Conservation (phyloP, 225 moss, liverwort and hornwort genomes). For the Anthoceros angustus region DNA sequence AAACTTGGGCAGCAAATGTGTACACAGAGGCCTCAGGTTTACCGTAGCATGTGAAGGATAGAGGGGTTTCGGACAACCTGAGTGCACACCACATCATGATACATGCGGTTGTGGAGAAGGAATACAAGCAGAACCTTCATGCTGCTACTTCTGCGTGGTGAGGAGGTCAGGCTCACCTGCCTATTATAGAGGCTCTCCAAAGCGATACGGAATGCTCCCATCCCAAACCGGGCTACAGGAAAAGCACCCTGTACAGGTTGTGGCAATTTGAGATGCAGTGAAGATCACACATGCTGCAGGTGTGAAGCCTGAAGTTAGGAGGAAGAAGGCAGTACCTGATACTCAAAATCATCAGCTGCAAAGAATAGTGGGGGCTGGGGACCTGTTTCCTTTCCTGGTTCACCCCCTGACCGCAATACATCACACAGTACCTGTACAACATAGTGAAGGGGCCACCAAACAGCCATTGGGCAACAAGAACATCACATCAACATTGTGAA, state of each 20-base stretch:
- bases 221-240: slow-evolving; percentile 57
- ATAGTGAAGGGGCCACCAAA: neutral
- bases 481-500: neutral
- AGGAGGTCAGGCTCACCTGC: slow-evolving; percentile 2
- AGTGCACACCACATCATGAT: neutral
- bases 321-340: slow-evolving; percentile 3
- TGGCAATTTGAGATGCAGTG: neutral
- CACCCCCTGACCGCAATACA: slow-evolving; percentile 55
- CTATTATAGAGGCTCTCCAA: slow-evolving; percentile 54
- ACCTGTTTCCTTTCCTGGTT: slow-evolving; percentile 30
- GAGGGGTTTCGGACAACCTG: slow-evolving; percentile 27
- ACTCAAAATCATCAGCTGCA: slow-evolving; percentile 67
- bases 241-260: slow-evolving; percentile 24
- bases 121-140: neutral
- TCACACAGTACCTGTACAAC: slow-evolving; percentile 53
- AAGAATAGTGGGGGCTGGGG: slow-evolving; percentile 50
- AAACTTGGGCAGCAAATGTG: slow-evolving; percentile 28
- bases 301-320: neutral
- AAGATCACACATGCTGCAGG: neutral
- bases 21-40: slow-evolving; percentile 47
- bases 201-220: slow-evolving; percentile 71
- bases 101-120: neutral
- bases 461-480: neutral
- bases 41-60: slow-evolving; percentile 40
- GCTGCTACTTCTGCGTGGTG: neutral